phyloP scores from a whole-genome alignment of 768 basidiomycete genomes.

The Termitomyces heimii region DNA sequence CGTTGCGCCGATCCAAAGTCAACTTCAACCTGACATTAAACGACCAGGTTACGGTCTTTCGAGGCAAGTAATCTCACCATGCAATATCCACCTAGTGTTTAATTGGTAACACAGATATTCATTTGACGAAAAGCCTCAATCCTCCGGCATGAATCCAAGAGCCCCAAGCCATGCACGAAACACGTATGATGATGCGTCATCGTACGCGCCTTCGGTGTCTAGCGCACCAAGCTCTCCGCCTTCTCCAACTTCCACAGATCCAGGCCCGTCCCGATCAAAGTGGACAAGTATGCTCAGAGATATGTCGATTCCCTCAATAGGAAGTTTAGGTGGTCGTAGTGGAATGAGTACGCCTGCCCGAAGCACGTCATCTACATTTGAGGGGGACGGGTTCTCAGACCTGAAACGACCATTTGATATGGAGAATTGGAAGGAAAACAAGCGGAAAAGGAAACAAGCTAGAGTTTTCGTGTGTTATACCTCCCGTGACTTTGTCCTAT shows the following conservation, averaged over 20 bases:
- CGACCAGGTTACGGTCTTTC: slow-evolving; percentile 62
- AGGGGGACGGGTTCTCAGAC: slow-evolving; percentile 14
- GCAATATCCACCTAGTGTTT: not conserved
- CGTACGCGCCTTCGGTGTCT: not conserved
- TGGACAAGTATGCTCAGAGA: slow-evolving; percentile 26
- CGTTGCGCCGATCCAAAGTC: slow-evolving; percentile 44
- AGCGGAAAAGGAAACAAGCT: slow-evolving; percentile 60
- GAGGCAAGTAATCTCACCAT: slow-evolving; percentile 29
- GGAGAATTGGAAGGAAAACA: slow-evolving; percentile 33
- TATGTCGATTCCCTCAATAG: slow-evolving; percentile 10
- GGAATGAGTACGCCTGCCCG: slow-evolving; percentile 19
- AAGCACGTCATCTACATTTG: slow-evolving; percentile 24
- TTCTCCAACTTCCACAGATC: slow-evolving; percentile 9
- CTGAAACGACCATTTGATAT: slow-evolving; percentile 10
- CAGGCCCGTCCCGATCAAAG: not conserved
- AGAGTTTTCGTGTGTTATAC: slow-evolving; percentile 61
- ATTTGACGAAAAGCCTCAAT: slow-evolving; percentile 11
- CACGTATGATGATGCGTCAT: slow-evolving; percentile 1
- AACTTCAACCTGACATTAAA: slow-evolving; percentile 52
- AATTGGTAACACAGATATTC: slow-evolving; percentile 18
- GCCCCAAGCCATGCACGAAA: not conserved
- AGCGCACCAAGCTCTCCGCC: slow-evolving; percentile 5
- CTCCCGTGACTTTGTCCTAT: not conserved
- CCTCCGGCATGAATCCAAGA: not conserved
- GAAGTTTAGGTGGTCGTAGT: slow-evolving; percentile 14